Percentiles rank a stretch among this genome's conserved stretches.
phyloP scores from a whole-genome alignment of 495 filamentous ascomycete genomes.

The Aspergillus heteromorphus region DNA sequence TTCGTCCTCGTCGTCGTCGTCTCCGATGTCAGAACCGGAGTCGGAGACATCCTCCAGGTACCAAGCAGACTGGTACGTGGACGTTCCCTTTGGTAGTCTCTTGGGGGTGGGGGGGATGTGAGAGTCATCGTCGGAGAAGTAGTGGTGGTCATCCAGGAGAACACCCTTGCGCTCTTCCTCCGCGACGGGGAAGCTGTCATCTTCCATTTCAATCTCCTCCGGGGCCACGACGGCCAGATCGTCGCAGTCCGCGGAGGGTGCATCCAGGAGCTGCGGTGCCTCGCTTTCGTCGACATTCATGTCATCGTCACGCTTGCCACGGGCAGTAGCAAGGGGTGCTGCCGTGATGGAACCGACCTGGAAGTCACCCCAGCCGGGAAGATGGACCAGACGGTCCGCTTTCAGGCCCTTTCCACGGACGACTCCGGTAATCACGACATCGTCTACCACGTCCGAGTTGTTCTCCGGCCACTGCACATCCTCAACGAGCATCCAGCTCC shows the following conservation, averaged over 20 bases:
- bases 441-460: conserved; percentile 38
- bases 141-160: conserved; percentile 92
- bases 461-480: conserved; percentile 63
- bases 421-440: conserved; percentile 76
- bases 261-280: conserved; percentile 53
- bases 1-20: conserved; percentile 59
- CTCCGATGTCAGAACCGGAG: conserved; percentile 77
- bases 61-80: conserved; percentile 91
- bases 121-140: conserved; percentile 90
- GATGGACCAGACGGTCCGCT: conserved; percentile 79
- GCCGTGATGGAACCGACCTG: conserved; percentile 84
- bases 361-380: conserved; percentile 93
- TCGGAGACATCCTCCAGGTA: conserved; percentile 81
- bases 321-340: conserved; percentile 51
- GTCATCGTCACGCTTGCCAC: conserved; percentile 54
- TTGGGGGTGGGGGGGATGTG: conserved; percentile 58
- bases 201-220: conserved; percentile 72
- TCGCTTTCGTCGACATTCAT: conserved; percentile 62
- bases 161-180: conserved; percentile 68
- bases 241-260: conserved; percentile 72
- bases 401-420: conserved; percentile 84
- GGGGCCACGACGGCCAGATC: conserved; percentile 78
- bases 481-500: conserved; percentile 92
- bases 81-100: conserved; percentile 83
- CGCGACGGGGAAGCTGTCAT: conserved; percentile 56